These are phyloP conservation scores for Hortaea werneckii DNA, from an alignment of 2,329 filamentous ascomycete species.

Conservation along the genomic window DNA sequence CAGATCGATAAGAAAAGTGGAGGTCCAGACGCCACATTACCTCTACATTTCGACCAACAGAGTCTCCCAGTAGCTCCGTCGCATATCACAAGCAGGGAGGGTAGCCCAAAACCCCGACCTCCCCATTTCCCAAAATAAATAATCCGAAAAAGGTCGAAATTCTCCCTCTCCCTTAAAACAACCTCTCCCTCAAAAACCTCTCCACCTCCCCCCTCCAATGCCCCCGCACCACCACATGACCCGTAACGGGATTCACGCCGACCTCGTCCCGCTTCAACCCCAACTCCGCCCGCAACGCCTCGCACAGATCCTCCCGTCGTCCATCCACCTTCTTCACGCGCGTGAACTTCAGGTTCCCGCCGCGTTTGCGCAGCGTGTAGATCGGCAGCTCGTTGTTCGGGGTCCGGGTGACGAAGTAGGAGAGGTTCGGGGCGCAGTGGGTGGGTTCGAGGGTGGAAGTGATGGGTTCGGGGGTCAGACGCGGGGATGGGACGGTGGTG, in stretches of 20 bases:
- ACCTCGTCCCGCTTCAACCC: slow-evolving; percentile 36
- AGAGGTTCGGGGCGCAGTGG: slow-evolving; percentile 37
- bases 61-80: too few relatives aligned
- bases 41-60: too few relatives aligned
- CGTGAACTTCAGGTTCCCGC: slow-evolving; percentile 66
- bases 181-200: slow-evolving; percentile 26
- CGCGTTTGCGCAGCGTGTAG: slow-evolving; percentile 63
- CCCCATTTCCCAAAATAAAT: too few relatives aligned
- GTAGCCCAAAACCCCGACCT: too few relatives aligned
- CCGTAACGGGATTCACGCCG: slow-evolving; percentile 51
- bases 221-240: slow-evolving; percentile 61
- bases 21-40: too few relatives aligned
- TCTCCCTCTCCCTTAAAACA: slow-evolving; percentile 17
- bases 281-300: slow-evolving; percentile 53
- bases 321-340: slow-evolving; percentile 71
- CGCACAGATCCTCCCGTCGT: slow-evolving; percentile 51
- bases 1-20: too few relatives aligned
- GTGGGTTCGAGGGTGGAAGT: slow-evolving; percentile 14
- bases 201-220: slow-evolving; percentile 24
- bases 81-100: too few relatives aligned
- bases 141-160: too few relatives aligned
- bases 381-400: slow-evolving; percentile 61
- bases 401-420: slow-evolving; percentile 66
- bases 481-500: slow-evolving; percentile 8
- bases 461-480: slow-evolving; percentile 18